These are phyloP conservation scores for Fusarium stilboides DNA, from an alignment of 2,329 filamentous ascomycete genomes.

Conservation along the genomic window DNA sequence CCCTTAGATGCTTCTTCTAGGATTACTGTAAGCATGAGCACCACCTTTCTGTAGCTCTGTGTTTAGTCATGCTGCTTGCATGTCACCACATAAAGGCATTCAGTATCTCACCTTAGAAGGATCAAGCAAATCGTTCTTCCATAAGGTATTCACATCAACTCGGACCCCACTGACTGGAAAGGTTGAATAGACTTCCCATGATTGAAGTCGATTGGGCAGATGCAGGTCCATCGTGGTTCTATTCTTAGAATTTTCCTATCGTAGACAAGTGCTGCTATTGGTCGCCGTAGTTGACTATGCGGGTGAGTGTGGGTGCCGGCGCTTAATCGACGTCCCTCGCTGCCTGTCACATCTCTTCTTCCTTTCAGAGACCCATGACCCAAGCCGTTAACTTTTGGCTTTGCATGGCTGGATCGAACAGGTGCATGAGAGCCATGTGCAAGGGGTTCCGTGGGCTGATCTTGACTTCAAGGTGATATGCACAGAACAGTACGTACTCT, in stretches of 20 bases:
- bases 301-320: slow-evolving; percentile 47
- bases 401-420: slow-evolving; percentile 33
- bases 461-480: slow-evolving; percentile 22
- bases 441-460: slow-evolving; percentile 39
- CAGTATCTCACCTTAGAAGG: not conserved
- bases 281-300: slow-evolving; percentile 38
- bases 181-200: slow-evolving; percentile 33
- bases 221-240: slow-evolving; percentile 35
- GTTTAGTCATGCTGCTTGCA: not conserved
- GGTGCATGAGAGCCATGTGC: slow-evolving; percentile 39
- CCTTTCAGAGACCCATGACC: slow-evolving; percentile 30
- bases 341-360: slow-evolving; percentile 42
- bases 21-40: not conserved
- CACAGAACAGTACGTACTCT: not conserved
- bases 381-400: slow-evolving; percentile 24
- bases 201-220: slow-evolving; percentile 30
- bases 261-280: slow-evolving; percentile 33
- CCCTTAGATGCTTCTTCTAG: not conserved
- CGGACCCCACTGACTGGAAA: slow-evolving; percentile 38
- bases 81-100: slow-evolving; percentile 2
- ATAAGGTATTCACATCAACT: slow-evolving; percentile 21
- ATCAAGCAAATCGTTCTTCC: not conserved
- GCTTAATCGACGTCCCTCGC: slow-evolving; percentile 46
- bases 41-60: not conserved
- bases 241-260: slow-evolving; percentile 46